Evolutionary conservation across 225 moss, liverwort and hornwort species (phyloP).

Genomic region (Anthoceros angustus): DNA sequence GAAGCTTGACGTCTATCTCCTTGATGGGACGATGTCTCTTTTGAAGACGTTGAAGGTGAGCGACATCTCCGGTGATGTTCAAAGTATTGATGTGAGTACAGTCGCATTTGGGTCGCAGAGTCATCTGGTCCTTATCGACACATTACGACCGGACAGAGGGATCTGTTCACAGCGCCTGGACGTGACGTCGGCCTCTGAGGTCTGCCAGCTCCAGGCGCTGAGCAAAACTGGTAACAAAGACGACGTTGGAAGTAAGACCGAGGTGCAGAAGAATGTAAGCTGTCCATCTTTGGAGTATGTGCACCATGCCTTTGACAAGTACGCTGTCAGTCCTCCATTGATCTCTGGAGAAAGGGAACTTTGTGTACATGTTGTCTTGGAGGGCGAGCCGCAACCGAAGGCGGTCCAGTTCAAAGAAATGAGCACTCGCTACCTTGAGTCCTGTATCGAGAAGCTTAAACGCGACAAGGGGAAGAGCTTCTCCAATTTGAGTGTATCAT

Average conservation of each 20-base stretch:
- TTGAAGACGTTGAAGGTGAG: constrained; percentile 13
- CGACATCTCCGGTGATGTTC: not conserved
- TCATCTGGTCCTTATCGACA: constrained; percentile 26
- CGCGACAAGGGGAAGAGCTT: not conserved
- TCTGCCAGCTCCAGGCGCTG: constrained; percentile 22
- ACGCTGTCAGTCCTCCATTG: constrained; percentile 30
- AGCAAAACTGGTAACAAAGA: not conserved
- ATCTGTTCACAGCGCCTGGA: constrained; percentile 19
- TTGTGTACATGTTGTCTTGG: not conserved
- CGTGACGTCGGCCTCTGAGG: constrained; percentile 25
- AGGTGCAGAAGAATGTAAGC: not conserved
- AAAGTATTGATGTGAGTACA: constrained; percentile 11
- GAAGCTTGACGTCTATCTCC: constrained; percentile 24
- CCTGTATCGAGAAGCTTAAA: not conserved
- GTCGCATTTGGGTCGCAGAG: constrained; percentile 30
- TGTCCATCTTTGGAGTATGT: constrained; percentile 33
- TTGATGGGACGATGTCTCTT: constrained; percentile 15
- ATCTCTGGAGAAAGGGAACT: not conserved
- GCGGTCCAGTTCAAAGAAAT: not conserved
- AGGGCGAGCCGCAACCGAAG: not conserved
- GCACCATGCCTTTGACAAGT: constrained; percentile 39
- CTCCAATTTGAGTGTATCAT: not conserved
- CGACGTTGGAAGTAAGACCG: not conserved
- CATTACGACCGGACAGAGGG: constrained; percentile 3
- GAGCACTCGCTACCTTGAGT: not conserved